A percentile compares a stretch with the other conserved stretches of the same genome.
phyloP scores from a whole-genome alignment of 2,329 filamentous ascomycete genomes.

The Ophiosphaerella korrae region DNA sequence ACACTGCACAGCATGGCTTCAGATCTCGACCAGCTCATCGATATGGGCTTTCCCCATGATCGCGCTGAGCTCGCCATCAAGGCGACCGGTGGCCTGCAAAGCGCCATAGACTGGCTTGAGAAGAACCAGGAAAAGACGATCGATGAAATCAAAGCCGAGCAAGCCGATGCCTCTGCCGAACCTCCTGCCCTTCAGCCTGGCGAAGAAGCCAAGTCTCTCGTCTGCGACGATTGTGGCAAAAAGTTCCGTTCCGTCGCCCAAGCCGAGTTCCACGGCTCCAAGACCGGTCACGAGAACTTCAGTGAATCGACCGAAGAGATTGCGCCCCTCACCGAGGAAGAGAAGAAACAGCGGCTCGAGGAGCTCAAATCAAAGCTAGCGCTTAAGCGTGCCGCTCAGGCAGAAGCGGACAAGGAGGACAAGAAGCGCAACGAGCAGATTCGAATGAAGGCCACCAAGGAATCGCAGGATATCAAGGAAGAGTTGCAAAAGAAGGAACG shows the following conservation, averaged over 20 bases:
- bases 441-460: conserved; percentile 85
- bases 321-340: conserved; percentile 85
- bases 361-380: conserved; percentile 75
- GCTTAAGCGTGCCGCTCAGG: conserved; percentile 72
- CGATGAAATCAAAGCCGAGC: conserved; percentile 71
- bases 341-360: conserved; percentile 80
- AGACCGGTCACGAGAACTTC: conserved; percentile 90
- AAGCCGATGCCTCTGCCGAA: conserved; percentile 50
- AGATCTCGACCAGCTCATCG: conserved; percentile 65
- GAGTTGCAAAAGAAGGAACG: conserved; percentile 86
- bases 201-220: conserved; percentile 75
- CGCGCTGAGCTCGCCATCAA: conserved; percentile 83
- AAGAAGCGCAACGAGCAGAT: conserved; percentile 84
- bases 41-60: conserved; percentile 81
- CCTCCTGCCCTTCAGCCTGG: conserved; percentile 71
- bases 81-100: conserved; percentile 79
- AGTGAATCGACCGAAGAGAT: conserved; percentile 92
- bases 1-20: conserved; percentile 49
- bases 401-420: conserved; percentile 77
- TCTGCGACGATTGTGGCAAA: conserved; percentile 96
- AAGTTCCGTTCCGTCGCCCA: conserved; percentile 80
- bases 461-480: conserved; percentile 87
- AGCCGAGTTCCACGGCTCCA: conserved; percentile 88
- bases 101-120: conserved; percentile 93
- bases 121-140: conserved; percentile 85